Evolutionary conservation across 768 basidiomycete species (phyloP), one percentile per base, ranked within the genome.

Genomic region (Suillus sp.): DNA sequence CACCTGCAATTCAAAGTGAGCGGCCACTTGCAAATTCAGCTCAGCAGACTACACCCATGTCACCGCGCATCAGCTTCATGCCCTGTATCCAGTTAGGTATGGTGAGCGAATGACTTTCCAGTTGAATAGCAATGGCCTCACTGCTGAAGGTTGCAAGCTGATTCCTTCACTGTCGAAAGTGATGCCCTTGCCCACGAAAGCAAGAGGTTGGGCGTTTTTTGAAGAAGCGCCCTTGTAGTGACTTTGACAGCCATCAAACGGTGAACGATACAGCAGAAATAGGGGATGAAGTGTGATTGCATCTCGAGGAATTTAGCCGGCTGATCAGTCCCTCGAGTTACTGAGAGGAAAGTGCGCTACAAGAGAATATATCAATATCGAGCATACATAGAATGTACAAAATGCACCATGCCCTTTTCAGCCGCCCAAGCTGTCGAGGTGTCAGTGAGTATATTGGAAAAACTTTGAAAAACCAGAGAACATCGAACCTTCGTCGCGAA

Each of bases 101-200:
- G 18, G 60, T 59, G 20, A 16, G n/a, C n/a, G 10, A 10, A 27
- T 18, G 37, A 48, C 13, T 4, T 22, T 20, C 4, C 37, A 20
- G 1, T 32, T 50, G 6, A 22, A 58, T n/a, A 48, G 58, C 59
- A 51, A 48, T 6, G 10, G 8, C 80, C 85, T 69, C 64, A 88
- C 91, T 38, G 82, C 81, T 38, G 81, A 71, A n/a, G 91, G 86
- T 76, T 95, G 95, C 74, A 96, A 77, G 64, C 89, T 90, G 74
- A 94, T 94, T 67, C 92, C 92, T 80, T 93, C 93, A 3, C 87
- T 86, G 74, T 96, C 93, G 66, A 95, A 96, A 18, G 93, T 94
- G 71, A 95, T 88, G 65, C 93, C 93, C 73, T 95, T 95, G 38
- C 93, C 93, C 40, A 95, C 91, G 64, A 93, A 81, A 3, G 86